These are phyloP conservation scores for Uncinocarpus reesii DNA, from an alignment of 2,329 filamentous ascomycete species.

Conservation along the genomic window DNA sequence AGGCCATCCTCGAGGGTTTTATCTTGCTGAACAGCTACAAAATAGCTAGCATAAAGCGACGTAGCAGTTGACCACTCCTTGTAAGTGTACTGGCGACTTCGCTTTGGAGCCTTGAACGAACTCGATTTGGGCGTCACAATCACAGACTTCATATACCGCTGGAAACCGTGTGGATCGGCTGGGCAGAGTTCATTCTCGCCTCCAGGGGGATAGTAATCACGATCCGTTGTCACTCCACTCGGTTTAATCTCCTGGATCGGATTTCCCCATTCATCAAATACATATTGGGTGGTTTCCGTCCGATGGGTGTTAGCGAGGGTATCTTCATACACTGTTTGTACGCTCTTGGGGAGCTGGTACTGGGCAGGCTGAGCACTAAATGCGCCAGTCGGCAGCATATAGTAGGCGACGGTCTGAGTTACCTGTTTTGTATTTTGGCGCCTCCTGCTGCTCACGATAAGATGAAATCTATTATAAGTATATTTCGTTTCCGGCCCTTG, in stretches of 20 bases:
- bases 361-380: conserved; percentile 7
- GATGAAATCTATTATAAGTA: conserved; percentile 12
- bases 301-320: background rate
- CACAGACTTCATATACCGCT: background rate
- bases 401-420: background rate
- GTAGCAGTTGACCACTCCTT: background rate
- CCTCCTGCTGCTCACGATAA: background rate
- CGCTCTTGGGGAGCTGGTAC: conserved; percentile 4
- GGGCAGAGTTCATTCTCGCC: conserved; percentile 7
- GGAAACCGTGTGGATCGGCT: conserved; percentile 4
- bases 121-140: background rate
- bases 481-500: conserved; percentile 1
- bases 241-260: background rate
- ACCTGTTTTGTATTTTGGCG: background rate
- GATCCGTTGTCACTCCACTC: background rate
- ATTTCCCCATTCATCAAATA: conserved; percentile 10
- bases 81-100: background rate
- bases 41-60: background rate
- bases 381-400: background rate
- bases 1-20: background rate
- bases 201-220: background rate
- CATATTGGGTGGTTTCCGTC: background rate
- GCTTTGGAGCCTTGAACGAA: background rate
- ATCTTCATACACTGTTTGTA: conserved; percentile 6
- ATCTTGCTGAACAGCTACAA: background rate